Percentiles rank a stretch among this genome's conserved stretches.
Conservation (phyloP, 495 filamentous ascomycete genomes). For the Tuber umbilicatum region DNA sequence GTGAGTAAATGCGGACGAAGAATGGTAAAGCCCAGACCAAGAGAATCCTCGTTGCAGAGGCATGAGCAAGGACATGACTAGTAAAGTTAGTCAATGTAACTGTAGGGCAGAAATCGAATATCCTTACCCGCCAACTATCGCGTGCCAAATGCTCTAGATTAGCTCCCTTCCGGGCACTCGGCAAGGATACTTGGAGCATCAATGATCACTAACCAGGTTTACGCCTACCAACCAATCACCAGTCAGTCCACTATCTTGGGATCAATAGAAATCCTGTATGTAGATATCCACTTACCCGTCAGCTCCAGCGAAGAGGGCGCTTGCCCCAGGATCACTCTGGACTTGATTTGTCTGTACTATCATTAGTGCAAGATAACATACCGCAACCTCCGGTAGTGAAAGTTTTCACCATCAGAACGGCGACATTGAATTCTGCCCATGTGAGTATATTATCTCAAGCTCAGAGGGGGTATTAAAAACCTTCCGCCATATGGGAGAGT, state of each 20-base stretch:
- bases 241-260: not conserved
- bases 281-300: slow-evolving; percentile 50
- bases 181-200: not conserved
- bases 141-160: slow-evolving; percentile 37
- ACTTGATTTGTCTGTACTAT: slow-evolving; percentile 67
- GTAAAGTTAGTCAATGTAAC: slow-evolving; percentile 3
- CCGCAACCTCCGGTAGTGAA: not conserved
- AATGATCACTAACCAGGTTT: slow-evolving; percentile 29
- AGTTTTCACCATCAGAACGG: slow-evolving; percentile 58
- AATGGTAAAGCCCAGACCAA: slow-evolving; percentile 41
- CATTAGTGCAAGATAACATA: slow-evolving; percentile 1
- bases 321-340: slow-evolving; percentile 73
- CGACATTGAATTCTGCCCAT: slow-evolving; percentile 64
- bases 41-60: slow-evolving; percentile 66
- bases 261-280: not conserved
- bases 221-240: slow-evolving; percentile 18
- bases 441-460: slow-evolving; percentile 17
- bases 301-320: slow-evolving; percentile 68
- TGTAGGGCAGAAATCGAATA: not conserved
- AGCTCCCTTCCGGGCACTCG: not conserved
- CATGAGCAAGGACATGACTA: slow-evolving; percentile 68
- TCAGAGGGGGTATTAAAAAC: slow-evolving; percentile 42
- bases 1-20: not conserved
- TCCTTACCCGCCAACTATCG: slow-evolving; percentile 58
- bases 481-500: slow-evolving; percentile 67